These are phyloP conservation scores for Cenchrus americanus DNA, from an alignment of 176 grass and related monocot genomes.

Conservation along the genomic window DNA sequence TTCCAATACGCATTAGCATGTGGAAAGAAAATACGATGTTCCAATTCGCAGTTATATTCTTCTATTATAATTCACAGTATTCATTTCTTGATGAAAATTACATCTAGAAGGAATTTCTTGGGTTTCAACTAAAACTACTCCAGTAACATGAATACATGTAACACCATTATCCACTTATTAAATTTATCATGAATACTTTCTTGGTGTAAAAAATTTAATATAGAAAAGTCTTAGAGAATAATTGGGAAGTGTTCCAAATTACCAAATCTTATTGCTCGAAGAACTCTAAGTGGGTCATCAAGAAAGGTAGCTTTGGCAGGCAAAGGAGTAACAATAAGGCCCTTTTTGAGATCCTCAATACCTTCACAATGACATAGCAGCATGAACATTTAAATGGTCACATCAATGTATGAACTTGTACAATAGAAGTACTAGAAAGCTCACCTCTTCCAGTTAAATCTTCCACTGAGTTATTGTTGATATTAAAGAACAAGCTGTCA, in stretches of 20 bases:
- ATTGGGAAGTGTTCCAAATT: conserved; percentile 17
- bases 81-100: conserved; percentile 21
- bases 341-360: conserved; percentile 69
- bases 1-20: background rate
- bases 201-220: background rate
- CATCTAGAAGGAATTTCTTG: background rate
- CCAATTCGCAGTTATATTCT: background rate
- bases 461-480: conserved; percentile 85
- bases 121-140: conserved; percentile 4
- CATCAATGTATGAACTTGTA: conserved; percentile 22
- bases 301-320: conserved; percentile 88
- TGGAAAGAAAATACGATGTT: background rate
- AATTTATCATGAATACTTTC: conserved; percentile 22
- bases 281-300: conserved; percentile 97
- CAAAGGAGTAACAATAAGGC: conserved; percentile 87
- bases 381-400: conserved; percentile 2
- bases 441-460: conserved; percentile 91
- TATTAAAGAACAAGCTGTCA: conserved; percentile 88
- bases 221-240: conserved; percentile 30
- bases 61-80: background rate
- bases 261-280: conserved; percentile 99
- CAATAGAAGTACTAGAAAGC: background rate
- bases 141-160: conserved; percentile 11
- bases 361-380: conserved; percentile 60
- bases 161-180: conserved; percentile 15